Evolutionary conservation across 139 green algal species (phyloP).

Genomic region (Tetradesmus obliquus): DNA sequence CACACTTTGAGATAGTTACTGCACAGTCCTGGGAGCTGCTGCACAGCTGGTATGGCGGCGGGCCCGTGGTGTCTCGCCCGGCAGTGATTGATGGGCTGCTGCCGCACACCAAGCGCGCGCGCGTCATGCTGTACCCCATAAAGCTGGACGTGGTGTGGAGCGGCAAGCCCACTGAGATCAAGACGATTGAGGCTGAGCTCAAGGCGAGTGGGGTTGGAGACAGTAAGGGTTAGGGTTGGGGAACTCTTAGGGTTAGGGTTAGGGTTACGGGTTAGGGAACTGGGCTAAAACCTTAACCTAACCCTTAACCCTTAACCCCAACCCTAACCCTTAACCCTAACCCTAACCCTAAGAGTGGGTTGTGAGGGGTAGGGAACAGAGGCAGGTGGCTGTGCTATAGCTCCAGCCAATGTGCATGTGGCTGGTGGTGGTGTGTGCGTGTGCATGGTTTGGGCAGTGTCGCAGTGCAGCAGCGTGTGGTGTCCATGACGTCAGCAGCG

Average conservation of each 20-base stretch:
- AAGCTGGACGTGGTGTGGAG: conserved; percentile 48
- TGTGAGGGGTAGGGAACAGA: too few relatives aligned
- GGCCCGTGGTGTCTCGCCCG: conserved; percentile 52
- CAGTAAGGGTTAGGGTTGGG: neutral
- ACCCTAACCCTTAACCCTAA: too few relatives aligned
- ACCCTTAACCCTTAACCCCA: too few relatives aligned
- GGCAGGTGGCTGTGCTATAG: too few relatives aligned
- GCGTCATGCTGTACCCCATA: conserved; percentile 53
- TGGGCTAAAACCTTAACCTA: too few relatives aligned
- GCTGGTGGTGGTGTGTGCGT: neutral
- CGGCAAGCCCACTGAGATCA: neutral
- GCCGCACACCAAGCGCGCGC: conserved; percentile 24
- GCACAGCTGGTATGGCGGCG: conserved; percentile 67
- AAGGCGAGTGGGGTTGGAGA: neutral
- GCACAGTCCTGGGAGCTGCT: conserved; percentile 61
- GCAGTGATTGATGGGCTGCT: conserved; percentile 30
- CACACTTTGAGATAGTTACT: conserved; percentile 31
- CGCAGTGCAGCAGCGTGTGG: too few relatives aligned
- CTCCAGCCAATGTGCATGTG: neutral
- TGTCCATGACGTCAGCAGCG: neutral
- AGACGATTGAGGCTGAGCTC: conserved; percentile 30
- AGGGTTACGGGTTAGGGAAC: too few relatives aligned
- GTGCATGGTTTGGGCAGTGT: neutral
- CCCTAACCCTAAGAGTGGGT: too few relatives aligned
- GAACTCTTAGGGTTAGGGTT: too few relatives aligned